Evolutionary conservation across 2,329 filamentous ascomycete genomes (phyloP), one percentile per base, ranked within the genome.

Genomic region (Penicillium palitans): DNA sequence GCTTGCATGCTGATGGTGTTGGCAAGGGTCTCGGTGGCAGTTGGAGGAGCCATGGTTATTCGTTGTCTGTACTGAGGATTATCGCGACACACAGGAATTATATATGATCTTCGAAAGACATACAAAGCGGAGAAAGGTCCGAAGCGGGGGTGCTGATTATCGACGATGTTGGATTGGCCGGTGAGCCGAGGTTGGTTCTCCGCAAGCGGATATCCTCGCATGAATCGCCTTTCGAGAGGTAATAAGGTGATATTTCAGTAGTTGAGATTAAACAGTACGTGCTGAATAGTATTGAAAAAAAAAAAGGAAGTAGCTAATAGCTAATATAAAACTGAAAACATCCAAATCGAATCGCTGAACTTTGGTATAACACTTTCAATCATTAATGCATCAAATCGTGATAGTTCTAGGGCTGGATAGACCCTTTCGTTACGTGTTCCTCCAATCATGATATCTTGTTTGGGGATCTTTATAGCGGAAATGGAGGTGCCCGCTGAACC

Each of bases 41-140:
- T 66, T 33, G 71, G 66, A 50, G 70, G 68, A 54, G 70, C 60
- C 70, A 73, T 73, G 19, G n/a, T 63, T n/a, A 13, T 52, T 37
- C 17, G 19, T 19, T 13, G 29, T 46, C 19, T 49, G 15, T 44
- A 25, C 42, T 49, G 46, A 31, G 24, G 24, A 29, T 51, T 15
- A 9, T 19, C 21, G 12, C 42, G 9, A 31, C 5, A 21, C 41
- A 37, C 6, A 21, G 9, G 27, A 15, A 21, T 49, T 12, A 40
- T 17, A 37, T 19, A 25, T n/a, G 15, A 35, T 9, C 31, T 25
- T 37, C 25, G 13, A 15, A 17, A 35, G 33, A 17, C 33, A 17
- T 33, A 33, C 12, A 6, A 15, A 33, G 33, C 15, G 33, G 33
- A 35, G 33, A 35, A 35, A 33, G 12, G 12, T 33, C 31, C 31